A percentile compares a stretch with the other conserved stretches of the same genome.
Conservation (phyloP, 768 basidiomycete species). For the Hygrocybe punicea region DNA sequence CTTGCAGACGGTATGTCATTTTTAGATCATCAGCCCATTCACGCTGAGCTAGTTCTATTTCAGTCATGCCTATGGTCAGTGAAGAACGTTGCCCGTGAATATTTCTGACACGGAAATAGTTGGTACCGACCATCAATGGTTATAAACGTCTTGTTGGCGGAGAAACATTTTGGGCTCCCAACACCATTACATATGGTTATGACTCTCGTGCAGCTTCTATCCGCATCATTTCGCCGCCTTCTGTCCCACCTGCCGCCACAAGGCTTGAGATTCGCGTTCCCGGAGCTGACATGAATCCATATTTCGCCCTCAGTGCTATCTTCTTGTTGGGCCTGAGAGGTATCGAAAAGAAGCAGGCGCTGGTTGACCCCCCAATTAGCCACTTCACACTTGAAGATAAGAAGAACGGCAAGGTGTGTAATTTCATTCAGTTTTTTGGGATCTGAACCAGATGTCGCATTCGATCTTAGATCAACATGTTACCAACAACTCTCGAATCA, state of each 20-base stretch:
- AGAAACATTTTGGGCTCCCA: slow-evolving; percentile 92
- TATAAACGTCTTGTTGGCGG: slow-evolving; percentile 96
- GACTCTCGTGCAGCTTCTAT: slow-evolving; percentile 92
- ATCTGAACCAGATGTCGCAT: slow-evolving; percentile 3
- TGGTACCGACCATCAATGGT: slow-evolving; percentile 90
- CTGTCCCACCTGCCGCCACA: slow-evolving; percentile 75
- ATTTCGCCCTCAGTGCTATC: slow-evolving; percentile 83
- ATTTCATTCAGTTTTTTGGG: background rate
- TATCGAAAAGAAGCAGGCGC: slow-evolving; percentile 67
- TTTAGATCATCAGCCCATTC: background rate
- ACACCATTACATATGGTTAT: slow-evolving; percentile 90
- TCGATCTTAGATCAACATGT: slow-evolving; percentile 56
- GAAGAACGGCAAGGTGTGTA: slow-evolving; percentile 51
- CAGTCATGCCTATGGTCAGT: slow-evolving; percentile 80
- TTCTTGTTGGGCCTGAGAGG: slow-evolving; percentile 86
- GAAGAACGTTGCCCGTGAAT: background rate
- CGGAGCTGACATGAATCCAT: slow-evolving; percentile 96
- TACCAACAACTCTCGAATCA: slow-evolving; percentile 74
- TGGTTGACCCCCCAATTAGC: slow-evolving; percentile 70
- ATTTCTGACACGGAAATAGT: slow-evolving; percentile 34
- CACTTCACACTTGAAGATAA: slow-evolving; percentile 54
- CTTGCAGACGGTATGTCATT: slow-evolving; percentile 72
- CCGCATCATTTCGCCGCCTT: slow-evolving; percentile 89
- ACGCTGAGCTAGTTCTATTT: background rate
- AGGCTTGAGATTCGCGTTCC: slow-evolving; percentile 92